A percentile compares a stretch with the other conserved stretches of the same genome.
These are phyloP conservation scores for Penicillium flavigenum DNA, from an alignment of 495 filamentous ascomycete genomes.

Conservation along the genomic window DNA sequence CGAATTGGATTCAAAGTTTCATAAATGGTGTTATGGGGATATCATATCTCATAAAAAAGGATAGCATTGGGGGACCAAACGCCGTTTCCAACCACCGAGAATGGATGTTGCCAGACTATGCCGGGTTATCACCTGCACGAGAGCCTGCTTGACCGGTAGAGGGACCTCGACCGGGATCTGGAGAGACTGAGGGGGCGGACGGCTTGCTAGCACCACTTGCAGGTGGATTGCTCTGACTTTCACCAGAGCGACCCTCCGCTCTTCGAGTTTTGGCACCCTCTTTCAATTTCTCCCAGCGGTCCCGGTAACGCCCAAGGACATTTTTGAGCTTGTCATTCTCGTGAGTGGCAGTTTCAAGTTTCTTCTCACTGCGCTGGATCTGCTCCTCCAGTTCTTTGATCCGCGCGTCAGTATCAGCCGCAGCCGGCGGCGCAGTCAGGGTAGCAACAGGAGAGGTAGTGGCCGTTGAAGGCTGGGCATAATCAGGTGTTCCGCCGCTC, in stretches of 20 bases:
- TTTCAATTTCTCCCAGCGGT: constrained; percentile 83
- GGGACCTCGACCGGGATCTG: constrained; percentile 2
- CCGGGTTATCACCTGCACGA: not conserved
- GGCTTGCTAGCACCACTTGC: constrained; percentile 10
- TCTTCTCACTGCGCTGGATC: constrained; percentile 48
- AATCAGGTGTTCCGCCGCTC: constrained; percentile 40
- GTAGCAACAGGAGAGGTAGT: constrained; percentile 28
- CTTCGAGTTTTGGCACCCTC: constrained; percentile 68
- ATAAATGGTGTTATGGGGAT: not conserved
- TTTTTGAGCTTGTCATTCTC: constrained; percentile 69
- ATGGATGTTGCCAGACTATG: not conserved
- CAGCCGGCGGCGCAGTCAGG: constrained; percentile 22
- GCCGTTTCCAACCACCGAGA: not conserved
- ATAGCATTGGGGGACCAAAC: not conserved
- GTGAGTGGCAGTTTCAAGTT: constrained; percentile 56
- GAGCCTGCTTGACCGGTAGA: not conserved
- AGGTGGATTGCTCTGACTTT: constrained; percentile 15
- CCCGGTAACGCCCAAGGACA: constrained; percentile 66
- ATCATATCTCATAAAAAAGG: not conserved
- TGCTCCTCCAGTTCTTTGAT: constrained; percentile 51
- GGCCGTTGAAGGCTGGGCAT: constrained; percentile 26
- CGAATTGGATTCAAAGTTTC: not conserved
- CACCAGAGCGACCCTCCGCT: constrained; percentile 24
- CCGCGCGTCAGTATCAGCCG: constrained; percentile 38
- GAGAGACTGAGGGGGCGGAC: constrained; percentile 12